Evolutionary conservation across 176 grass and related monocot species (phyloP), one percentile per base, ranked within the genome.

Genomic region (Panicum miliaceum): DNA sequence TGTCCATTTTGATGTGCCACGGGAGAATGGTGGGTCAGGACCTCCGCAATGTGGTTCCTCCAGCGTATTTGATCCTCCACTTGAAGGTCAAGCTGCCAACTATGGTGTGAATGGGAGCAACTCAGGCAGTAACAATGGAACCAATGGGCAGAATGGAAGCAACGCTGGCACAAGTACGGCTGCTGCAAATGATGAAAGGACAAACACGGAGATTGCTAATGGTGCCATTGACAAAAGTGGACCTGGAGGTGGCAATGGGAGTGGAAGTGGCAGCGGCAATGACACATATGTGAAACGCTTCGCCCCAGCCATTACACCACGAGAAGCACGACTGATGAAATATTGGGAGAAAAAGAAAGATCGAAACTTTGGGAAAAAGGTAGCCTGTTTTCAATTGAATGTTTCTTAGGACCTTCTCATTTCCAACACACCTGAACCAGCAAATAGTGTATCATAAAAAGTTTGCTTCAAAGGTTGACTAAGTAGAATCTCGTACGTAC

Each of bases 291-390:
- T 88, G 66, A 77, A 93, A 61, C 71, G 84, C 46, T 42, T 89
- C 0, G 12, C 78, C 23, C 86, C 43, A 0, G 23, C 10, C 22
- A 46, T 27, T 16, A 14, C 77, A 51, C 60, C 47, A 22, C 63
- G 78, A 54, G 46, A 81, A 68, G 50, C 13, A 40, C 63, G 25
- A 4, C 37, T 98, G 27, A 89, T 64, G 61, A 98, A 92, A 41
- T 98, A 93, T 68, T 87, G 82, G 82, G 76, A 85, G 68, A 98
- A 98, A 84, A 89, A 81, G 70, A 98, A 93, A 82, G 85, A 86
- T 38, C 85, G 92, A 2, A 95, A 92, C 85, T 98, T 95, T 6
- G 92, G 90, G 13, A 95, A 95, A 79, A 95, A 95, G 95, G 95
- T 98, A 87, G 11, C n/a, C 56, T 36, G 34, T 82, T 88, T 77